Percentiles rank a stretch among this genome's conserved stretches.
These are phyloP conservation scores for Ceratocystis eucalypticola DNA, from an alignment of 2,329 filamentous ascomycete species.

Conservation along the genomic window DNA sequence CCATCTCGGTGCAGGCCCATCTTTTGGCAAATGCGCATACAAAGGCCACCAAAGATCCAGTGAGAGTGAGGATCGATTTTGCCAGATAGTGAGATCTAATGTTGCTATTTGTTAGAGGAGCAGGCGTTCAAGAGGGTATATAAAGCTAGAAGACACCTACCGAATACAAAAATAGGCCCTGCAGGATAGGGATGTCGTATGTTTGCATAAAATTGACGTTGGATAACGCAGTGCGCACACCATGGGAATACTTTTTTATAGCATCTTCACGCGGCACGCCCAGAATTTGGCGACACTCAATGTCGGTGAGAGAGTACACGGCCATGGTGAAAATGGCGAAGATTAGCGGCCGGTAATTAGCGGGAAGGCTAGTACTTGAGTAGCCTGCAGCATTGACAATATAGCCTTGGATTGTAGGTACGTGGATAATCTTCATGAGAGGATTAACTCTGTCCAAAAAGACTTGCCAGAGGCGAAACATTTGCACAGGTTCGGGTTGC, in stretches of 20 bases:
- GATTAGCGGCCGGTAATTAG: slow-evolving; percentile 46
- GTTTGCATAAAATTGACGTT: slow-evolving; percentile 44
- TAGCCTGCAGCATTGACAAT: slow-evolving; percentile 50
- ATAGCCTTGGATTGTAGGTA: slow-evolving; percentile 52
- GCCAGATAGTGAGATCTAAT: slow-evolving; percentile 41
- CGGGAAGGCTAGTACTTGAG: slow-evolving; percentile 34
- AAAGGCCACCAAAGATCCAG: slow-evolving; percentile 47
- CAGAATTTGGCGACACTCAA: slow-evolving; percentile 42
- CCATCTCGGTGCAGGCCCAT: slow-evolving; percentile 55
- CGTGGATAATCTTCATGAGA: slow-evolving; percentile 57
- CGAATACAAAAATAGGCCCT: slow-evolving; percentile 45
- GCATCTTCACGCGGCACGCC: slow-evolving; percentile 38
- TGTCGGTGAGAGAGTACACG: slow-evolving; percentile 39
- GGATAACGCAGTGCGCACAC: slow-evolving; percentile 37
- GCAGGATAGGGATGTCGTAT: slow-evolving; percentile 44
- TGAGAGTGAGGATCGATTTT: slow-evolving; percentile 45
- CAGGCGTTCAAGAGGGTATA: not conserved
- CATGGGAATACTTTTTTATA: slow-evolving; percentile 38
- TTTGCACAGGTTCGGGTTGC: slow-evolving; percentile 51
- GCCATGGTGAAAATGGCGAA: slow-evolving; percentile 54
- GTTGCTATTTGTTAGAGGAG: slow-evolving; percentile 18
- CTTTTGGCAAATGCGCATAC: slow-evolving; percentile 51
- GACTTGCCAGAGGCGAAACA: slow-evolving; percentile 60
- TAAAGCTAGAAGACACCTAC: slow-evolving; percentile 27
- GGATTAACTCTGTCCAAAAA: slow-evolving; percentile 65